phyloP scores from a whole-genome alignment of 179 eudicot genomes.

The Beta lomatogona region DNA sequence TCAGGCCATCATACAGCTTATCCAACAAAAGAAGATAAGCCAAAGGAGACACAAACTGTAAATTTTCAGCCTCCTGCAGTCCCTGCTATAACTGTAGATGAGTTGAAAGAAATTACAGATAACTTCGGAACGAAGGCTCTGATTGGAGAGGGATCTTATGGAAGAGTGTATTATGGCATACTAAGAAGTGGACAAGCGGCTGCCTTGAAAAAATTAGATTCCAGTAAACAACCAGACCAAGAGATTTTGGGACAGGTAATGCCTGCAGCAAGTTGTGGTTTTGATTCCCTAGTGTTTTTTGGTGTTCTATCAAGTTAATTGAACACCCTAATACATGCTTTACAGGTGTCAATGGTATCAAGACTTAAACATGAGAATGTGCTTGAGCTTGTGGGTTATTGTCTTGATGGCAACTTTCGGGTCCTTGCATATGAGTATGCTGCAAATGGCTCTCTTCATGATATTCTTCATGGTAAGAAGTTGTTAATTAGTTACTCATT shows the following conservation, averaged over 20 bases:
- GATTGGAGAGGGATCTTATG: slow-evolving; percentile 98
- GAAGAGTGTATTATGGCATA: slow-evolving; percentile 86
- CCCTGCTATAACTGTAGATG: slow-evolving; percentile 58
- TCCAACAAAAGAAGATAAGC: slow-evolving; percentile 55
- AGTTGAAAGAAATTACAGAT: slow-evolving; percentile 67
- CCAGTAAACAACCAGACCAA: slow-evolving; percentile 93
- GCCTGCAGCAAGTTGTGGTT: neutral
- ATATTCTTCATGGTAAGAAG: slow-evolving; percentile 78
- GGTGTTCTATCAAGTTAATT: neutral
- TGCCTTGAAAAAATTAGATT: slow-evolving; percentile 84
- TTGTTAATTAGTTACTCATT: neutral
- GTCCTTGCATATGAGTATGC: slow-evolving; percentile 83
- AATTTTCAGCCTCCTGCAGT: slow-evolving; percentile 76
- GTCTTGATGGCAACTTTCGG: slow-evolving; percentile 72
- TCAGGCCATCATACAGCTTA: slow-evolving; percentile 59
- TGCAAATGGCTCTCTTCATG: slow-evolving; percentile 81
- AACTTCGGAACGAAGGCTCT: slow-evolving; percentile 83
- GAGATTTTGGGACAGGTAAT: slow-evolving; percentile 86
- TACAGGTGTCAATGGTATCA: slow-evolving; percentile 93
- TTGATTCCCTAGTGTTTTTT: neutral
- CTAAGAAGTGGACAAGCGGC: slow-evolving; percentile 73
- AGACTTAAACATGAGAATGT: slow-evolving; percentile 80
- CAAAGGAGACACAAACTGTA: slow-evolving; percentile 50
- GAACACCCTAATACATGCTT: slow-evolving; percentile 16
- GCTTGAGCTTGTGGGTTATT: slow-evolving; percentile 77